These are phyloP conservation scores for Vanilla planifolia DNA, from an alignment of 106 monocot genomes.

Conservation along the genomic window DNA sequence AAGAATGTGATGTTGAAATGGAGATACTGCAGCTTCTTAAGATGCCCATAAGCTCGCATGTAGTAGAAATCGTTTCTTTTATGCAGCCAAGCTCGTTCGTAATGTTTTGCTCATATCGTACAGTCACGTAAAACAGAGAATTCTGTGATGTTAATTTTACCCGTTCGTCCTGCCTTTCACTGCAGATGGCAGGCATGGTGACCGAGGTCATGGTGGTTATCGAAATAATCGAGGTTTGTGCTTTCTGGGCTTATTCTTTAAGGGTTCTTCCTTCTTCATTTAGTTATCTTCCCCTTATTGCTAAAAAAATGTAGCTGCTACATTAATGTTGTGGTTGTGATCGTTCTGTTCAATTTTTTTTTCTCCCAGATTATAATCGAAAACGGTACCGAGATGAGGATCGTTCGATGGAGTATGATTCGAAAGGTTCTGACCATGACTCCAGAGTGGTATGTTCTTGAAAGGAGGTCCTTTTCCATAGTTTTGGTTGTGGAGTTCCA, in stretches of 20 bases:
- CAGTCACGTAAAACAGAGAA: too few relatives aligned
- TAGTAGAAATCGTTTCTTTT: too few relatives aligned
- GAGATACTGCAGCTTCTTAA: too few relatives aligned
- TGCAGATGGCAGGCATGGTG: conserved; percentile 70
- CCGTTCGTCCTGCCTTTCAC: conserved; percentile 28
- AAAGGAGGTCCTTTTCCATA: too few relatives aligned
- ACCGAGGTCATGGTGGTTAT: conserved; percentile 40
- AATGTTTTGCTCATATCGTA: too few relatives aligned
- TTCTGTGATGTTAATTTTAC: too few relatives aligned
- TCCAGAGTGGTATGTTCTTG: conserved; percentile 38
- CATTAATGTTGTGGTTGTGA: too few relatives aligned
- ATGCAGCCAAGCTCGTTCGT: too few relatives aligned
- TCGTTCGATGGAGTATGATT: conserved; percentile 48
- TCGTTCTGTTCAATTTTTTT: background rate
- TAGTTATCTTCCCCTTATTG: background rate
- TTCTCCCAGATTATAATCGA: conserved; percentile 42
- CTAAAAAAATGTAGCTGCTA: background rate
- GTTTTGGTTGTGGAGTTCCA: too few relatives aligned
- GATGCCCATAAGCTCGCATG: too few relatives aligned
- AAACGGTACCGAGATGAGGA: conserved; percentile 80
- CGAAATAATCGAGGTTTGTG: conserved; percentile 62
- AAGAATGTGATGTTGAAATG: too few relatives aligned
- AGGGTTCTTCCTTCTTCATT: background rate
- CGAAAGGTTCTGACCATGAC: conserved; percentile 43
- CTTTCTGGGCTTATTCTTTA: background rate